Base-by-base conservation (phyloP, 176 grass and related monocot genomes). In the Chrysopogon serrulatus region DNA sequence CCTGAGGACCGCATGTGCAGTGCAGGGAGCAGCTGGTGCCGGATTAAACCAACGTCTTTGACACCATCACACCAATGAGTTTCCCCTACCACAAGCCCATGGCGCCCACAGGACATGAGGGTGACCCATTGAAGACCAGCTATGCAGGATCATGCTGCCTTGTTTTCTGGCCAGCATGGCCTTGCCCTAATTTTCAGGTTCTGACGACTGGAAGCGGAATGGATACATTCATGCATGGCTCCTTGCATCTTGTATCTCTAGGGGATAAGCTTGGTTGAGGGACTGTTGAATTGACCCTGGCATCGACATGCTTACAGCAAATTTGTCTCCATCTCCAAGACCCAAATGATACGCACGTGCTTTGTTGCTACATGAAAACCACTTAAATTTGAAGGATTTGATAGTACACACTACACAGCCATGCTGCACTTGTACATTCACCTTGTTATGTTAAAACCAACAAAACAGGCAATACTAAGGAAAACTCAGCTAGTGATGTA, bases 131-230 rank as follows among this genome's bases (percentile, higher is more conserved):
- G 3, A 82, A 64, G 42, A 76, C 42, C 81, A 88, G 81, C 68
- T 68, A 66, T 15, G 68, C 44, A 77, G 27, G 34, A 76, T 71
- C 41, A 48, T 71, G 37, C 11, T 62, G 61, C 39, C 87, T 81
- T 85, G 77, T 64, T 85, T 75, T 76, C 76, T 32, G 60, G 82
- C 70, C 31, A 65, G 73, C 80, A 87, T 64, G 32, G 83, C 72
- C 45, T 35, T 77, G 54, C 72, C 44, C 83, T 79, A 59, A 26
- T 85, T 89, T 57, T 48, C 80, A 79, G 68, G 54, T 28, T 28
- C 18, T 3, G 33, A 74, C 3, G 31, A 28, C 30, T 77, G 31
- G 33, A 82, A 57, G 44, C 34, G 6, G 65, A 31, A 51, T 72
- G 27, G 53, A 72, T 81, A 45, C 19, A 83, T 56, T 39, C 56